Percentiles rank a stretch among this genome's conserved stretches.
Conservation (phyloP, 306 rosid species). For the Sicyos baderoa region DNA sequence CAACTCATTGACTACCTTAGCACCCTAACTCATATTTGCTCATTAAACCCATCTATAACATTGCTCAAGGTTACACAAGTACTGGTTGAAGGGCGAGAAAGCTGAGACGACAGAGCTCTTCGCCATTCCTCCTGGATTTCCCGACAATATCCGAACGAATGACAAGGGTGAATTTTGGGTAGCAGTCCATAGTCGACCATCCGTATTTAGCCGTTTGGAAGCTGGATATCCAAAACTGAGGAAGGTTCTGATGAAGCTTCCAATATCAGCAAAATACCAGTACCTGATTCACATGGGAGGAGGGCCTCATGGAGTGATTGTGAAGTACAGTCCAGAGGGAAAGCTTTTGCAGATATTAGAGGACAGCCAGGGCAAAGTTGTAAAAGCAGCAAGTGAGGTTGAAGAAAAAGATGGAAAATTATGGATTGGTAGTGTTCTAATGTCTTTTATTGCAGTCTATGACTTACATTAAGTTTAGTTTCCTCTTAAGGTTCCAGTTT, state of each 20-base stretch:
- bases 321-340: constrained; percentile 82
- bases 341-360: constrained; percentile 73
- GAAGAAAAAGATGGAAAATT: constrained; percentile 88
- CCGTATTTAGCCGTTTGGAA: constrained; percentile 26
- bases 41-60: constrained; percentile 17
- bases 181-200: constrained; percentile 57
- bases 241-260: constrained; percentile 59
- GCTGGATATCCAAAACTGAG: constrained; percentile 57
- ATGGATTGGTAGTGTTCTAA: constrained; percentile 91
- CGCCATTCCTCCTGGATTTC: constrained; percentile 72
- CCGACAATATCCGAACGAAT: constrained; percentile 76
- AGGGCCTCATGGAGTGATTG: constrained; percentile 33
- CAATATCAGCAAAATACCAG: constrained; percentile 53
- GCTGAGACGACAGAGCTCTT: constrained; percentile 71
- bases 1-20: background rate
- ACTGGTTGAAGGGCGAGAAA: constrained; percentile 82
- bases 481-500: no score
- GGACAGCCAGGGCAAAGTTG: constrained; percentile 78
- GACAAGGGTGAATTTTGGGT: constrained; percentile 79
- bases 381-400: constrained; percentile 75
- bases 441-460: constrained; percentile 91
- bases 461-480: constrained; percentile 23
- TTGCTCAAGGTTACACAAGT: constrained; percentile 50
- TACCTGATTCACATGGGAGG: constrained; percentile 67
- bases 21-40: background rate